These are phyloP conservation scores for Aureobasidium uvarum DNA, from an alignment of 2,329 filamentous ascomycete genomes.

Conservation along the genomic window DNA sequence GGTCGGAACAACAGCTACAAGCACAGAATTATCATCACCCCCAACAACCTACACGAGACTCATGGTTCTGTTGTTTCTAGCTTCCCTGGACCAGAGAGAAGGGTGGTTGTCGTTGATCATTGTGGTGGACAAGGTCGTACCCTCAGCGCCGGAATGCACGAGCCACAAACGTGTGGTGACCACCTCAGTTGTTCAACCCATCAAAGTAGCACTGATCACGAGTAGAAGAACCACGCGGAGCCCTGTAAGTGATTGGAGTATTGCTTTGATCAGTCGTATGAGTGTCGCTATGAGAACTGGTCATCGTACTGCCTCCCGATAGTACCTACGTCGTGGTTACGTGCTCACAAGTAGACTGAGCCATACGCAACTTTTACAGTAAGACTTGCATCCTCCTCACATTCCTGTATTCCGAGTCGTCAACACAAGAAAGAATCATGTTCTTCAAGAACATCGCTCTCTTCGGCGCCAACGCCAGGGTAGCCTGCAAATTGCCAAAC, in stretches of 20 bases:
- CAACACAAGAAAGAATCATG: background rate
- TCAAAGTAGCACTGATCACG: background rate
- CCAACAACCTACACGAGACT: background rate
- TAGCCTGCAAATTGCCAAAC: slow-evolving; percentile 23
- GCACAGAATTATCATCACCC: background rate
- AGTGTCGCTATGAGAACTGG: background rate
- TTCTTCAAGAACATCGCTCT: slow-evolving; percentile 25
- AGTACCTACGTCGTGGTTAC: background rate
- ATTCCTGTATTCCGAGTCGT: background rate
- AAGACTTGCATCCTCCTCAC: background rate
- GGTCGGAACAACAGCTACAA: background rate
- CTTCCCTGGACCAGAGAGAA: background rate
- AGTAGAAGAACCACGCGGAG: background rate
- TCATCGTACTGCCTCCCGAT: background rate
- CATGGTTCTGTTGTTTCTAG: background rate
- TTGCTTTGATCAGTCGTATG: background rate
- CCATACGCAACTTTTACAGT: background rate
- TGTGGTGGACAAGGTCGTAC: too few species aligned
- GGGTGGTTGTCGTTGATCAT: background rate
- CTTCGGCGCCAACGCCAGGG: slow-evolving; percentile 29
- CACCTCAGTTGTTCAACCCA: background rate
- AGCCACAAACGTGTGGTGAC: background rate
- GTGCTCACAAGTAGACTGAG: background rate
- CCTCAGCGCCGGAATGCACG: background rate
- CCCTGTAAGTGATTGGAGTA: background rate